These are phyloP conservation scores for Lotus japonicus DNA, from an alignment of 306 rosid species.

Conservation along the genomic window DNA sequence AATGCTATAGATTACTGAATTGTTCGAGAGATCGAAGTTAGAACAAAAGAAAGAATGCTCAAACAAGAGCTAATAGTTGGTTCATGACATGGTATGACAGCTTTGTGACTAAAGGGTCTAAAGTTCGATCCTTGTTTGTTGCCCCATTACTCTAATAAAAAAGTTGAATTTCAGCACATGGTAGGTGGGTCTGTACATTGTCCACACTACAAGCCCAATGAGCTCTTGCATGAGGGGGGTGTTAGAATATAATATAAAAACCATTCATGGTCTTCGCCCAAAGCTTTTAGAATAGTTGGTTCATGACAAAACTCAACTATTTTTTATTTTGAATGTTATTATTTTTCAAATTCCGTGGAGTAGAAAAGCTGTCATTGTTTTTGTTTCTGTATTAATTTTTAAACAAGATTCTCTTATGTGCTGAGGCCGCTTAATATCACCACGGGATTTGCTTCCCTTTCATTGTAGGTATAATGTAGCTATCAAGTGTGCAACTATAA, in stretches of 20 bases:
- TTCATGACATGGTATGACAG: no score
- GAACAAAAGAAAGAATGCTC: not conserved
- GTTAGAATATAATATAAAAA: no score
- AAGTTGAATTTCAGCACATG: no score
- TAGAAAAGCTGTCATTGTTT: not conserved
- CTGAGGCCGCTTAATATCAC: not conserved
- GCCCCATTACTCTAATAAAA: no score
- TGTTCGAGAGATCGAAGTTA: not conserved
- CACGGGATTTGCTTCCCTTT: not conserved
- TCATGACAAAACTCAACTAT: not conserved
- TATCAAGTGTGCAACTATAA: slow-evolving; percentile 94
- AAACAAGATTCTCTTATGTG: not conserved
- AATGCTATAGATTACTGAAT: not conserved
- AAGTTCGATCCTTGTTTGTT: no score
- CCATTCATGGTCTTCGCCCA: no score
- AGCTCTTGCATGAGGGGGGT: no score
- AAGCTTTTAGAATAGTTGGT: no score
- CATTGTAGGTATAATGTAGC: slow-evolving; percentile 89
- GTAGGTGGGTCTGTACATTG: no score
- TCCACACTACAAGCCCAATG: no score
- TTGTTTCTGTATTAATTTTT: not conserved
- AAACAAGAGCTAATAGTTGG: no score
- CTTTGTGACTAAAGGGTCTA: no score
- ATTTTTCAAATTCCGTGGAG: slow-evolving; percentile 1
- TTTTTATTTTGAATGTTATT: not conserved